Evolutionary conservation across 495 filamentous ascomycete species (phyloP), one percentile per base, ranked within the genome.

Genomic region (Lepidopterella palustris): DNA sequence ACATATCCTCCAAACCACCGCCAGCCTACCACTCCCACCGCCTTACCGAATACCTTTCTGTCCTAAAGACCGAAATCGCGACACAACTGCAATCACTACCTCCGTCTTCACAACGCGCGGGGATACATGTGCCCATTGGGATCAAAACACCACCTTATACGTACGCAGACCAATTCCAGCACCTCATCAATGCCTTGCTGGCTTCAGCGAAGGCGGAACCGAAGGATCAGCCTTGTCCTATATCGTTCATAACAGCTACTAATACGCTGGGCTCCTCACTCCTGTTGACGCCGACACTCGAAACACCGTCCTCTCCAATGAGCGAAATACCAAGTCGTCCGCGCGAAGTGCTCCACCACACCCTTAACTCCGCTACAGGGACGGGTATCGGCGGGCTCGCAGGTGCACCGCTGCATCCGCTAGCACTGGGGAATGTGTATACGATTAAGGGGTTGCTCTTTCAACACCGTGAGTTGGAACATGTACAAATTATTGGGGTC

Each of bases 61-160:
- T 62, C 0, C 68, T 84, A n/a, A 59, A 63, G 11, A 21, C n/a
- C 15, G 62, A 57, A 26, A 21, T 63, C 2, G 23, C 35, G 18
- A 6, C 20, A 8, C 64, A 59, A 24, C 15, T 47, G 27, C 50
- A 39, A 18, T 60, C 26, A 25, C 9, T 56, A 11, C 31, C 53
- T 5, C 18, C 31, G 32, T 4, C 11, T n/a, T 35, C 55, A 11
- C 39, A 45, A 40, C 5, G 10, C 21, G 20, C 31, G 10, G 26
- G 56, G 5, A 27, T 31, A 2, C 60, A 57, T 26, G 58, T 81
- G 5, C 71, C 75, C 2, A 72, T 88, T 39, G 87, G 87, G 0
- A 69, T 90, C 47, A 90, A 90, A 62, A 83, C 79, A 3, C 86
- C 87, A 28, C 87, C 87, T 3, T 90, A 87, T 64, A 90, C 87